Percentiles rank a stretch among this genome's conserved stretches.
phyloP scores from a whole-genome alignment of 805 yeast genomes.

The Cyberlindnera euphorbiae region DNA sequence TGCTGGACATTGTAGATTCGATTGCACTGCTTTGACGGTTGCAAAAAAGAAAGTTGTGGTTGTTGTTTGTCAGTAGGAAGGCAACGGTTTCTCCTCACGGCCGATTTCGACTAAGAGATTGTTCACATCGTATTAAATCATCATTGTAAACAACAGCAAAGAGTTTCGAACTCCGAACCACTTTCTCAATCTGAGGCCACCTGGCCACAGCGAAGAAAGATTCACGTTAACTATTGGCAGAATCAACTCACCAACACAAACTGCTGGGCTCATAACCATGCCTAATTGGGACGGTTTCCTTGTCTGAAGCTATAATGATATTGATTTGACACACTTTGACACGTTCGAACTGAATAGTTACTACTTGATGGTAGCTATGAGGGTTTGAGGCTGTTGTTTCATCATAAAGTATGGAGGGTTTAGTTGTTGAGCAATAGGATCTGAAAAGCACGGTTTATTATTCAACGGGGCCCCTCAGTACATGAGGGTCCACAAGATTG shows the following conservation, averaged over 20 bases:
- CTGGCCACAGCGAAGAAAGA: slow-evolving; percentile 16
- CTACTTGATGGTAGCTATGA: no score
- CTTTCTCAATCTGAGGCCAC: slow-evolving; percentile 14
- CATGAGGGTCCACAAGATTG: no score
- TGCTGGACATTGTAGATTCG: slow-evolving; percentile 12
- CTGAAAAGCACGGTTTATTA: no score
- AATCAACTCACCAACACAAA: background rate
- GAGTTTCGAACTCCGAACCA: slow-evolving; percentile 16
- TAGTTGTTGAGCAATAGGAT: no score
- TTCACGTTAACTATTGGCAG: slow-evolving; percentile 14
- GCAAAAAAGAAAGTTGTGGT: slow-evolving; percentile 8
- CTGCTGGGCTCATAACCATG: slow-evolving; percentile 5
- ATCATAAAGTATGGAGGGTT: no score
- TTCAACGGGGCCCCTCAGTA: no score
- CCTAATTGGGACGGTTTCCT: background rate
- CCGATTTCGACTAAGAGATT: slow-evolving; percentile 27
- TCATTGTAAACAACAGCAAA: slow-evolving; percentile 8
- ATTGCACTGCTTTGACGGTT: no score
- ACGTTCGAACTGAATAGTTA: no score
- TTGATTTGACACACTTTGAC: background rate
- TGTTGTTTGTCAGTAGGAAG: slow-evolving; percentile 25
- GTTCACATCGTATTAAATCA: slow-evolving; percentile 28
- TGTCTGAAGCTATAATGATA: no score
- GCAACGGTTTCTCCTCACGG: slow-evolving; percentile 29
- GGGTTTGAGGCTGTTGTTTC: no score